A percentile compares a stretch with the other conserved stretches of the same genome.
phyloP scores from a whole-genome alignment of 2,329 filamentous ascomycete genomes.

The Paecilomyces sp. region DNA sequence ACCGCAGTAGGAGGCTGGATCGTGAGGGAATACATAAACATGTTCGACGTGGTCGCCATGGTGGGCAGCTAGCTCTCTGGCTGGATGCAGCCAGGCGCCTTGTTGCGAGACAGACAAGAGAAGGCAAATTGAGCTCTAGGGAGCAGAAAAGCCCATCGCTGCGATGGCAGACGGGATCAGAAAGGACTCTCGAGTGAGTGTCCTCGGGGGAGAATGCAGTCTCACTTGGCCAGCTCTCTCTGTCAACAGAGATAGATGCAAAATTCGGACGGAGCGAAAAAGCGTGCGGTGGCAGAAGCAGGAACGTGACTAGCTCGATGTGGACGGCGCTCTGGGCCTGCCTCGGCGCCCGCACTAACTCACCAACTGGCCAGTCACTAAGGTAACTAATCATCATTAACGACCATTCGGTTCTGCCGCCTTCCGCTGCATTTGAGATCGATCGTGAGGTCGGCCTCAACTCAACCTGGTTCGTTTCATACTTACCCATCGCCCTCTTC shows the following conservation, averaged over 20 bases:
- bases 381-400: neutral
- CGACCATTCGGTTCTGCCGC: conserved; percentile 31
- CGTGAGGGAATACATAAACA: conserved; percentile 98
- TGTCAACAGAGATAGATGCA: neutral
- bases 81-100: conserved; percentile 8
- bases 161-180: conserved; percentile 10
- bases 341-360: neutral
- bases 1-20: conserved; percentile 87
- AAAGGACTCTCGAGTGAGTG: conserved; percentile 22
- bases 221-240: neutral
- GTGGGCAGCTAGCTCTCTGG: conserved; percentile 26
- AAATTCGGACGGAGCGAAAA: neutral
- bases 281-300: neutral
- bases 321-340: neutral
- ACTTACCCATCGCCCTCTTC: neutral
- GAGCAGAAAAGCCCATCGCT: conserved; percentile 32
- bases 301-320: neutral
- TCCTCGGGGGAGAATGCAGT: conserved; percentile 7
- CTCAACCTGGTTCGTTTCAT: conserved; percentile 1
- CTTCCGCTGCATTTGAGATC: conserved; percentile 15
- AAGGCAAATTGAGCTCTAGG: conserved; percentile 14
- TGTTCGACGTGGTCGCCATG: conserved; percentile 97
- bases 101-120: conserved; percentile 16
- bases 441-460: neutral
- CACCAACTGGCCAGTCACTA: neutral